phyloP scores from a whole-genome alignment of 192 early-diverging fungal genomes.

The Entrophospora sp. region DNA sequence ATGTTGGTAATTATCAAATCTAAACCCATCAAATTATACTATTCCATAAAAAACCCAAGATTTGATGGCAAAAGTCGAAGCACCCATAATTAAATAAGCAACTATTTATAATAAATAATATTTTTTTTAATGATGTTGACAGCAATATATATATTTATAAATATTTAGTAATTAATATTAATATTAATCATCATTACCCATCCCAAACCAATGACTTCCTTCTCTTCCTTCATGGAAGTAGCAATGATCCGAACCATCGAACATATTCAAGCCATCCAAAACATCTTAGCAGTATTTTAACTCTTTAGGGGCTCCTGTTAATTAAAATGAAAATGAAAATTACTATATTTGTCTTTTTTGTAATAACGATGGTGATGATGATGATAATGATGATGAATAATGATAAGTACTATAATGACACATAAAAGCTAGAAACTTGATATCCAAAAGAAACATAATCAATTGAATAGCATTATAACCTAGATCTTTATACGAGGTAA shows the following conservation, averaged over 20 bases:
- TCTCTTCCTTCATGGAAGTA: conserved; percentile 88
- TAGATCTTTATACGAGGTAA: conserved; percentile 79
- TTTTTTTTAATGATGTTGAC: background rate
- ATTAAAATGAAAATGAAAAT: too few species aligned
- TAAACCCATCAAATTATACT: conserved; percentile 94
- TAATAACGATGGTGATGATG: too few species aligned
- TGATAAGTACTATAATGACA: conserved; percentile 76
- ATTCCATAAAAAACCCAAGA: conserved; percentile 85
- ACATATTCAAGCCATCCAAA: conserved; percentile 87
- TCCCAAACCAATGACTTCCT: conserved; percentile 93
- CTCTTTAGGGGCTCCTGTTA: conserved; percentile 70
- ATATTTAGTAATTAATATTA: background rate
- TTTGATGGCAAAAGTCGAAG: conserved; percentile 92
- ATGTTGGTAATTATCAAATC: conserved; percentile 96
- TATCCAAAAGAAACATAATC: conserved; percentile 95
- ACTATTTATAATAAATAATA: conserved; percentile 11
- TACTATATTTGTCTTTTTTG: too few species aligned
- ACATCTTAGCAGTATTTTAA: conserved; percentile 91
- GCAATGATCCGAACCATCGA: conserved; percentile 93
- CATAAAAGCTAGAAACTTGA: conserved; percentile 96
- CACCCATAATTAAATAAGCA: conserved; percentile 94
- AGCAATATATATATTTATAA: too few species aligned
- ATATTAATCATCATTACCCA: conserved; percentile 19
- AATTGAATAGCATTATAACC: conserved; percentile 79
- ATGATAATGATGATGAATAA: background rate